These are phyloP conservation scores for Stemphylium beticola DNA, from an alignment of 2,329 filamentous ascomycete genomes.

Conservation along the genomic window DNA sequence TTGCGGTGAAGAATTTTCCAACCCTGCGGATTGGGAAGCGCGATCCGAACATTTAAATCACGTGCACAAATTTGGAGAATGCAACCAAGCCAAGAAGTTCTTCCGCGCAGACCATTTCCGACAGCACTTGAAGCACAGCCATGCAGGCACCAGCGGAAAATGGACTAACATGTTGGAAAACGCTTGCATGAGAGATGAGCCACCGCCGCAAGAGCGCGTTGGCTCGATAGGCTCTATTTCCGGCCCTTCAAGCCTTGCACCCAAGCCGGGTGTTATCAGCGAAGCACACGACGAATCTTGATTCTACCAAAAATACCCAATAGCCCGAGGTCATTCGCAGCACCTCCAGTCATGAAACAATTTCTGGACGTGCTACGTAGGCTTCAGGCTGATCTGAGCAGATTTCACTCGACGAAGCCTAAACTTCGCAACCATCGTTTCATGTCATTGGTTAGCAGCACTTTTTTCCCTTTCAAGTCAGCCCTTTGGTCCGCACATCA, in stretches of 20 bases:
- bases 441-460: constrained; percentile 3
- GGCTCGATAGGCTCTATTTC: constrained; percentile 42
- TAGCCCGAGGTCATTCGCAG: constrained; percentile 7
- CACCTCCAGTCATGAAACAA: not conserved
- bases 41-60: constrained; percentile 86
- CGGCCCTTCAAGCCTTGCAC: constrained; percentile 36
- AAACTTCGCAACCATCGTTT: constrained; percentile 1
- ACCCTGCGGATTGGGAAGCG: constrained; percentile 85
- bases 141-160: constrained; percentile 93
- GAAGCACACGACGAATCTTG: constrained; percentile 49
- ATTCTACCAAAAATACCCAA: constrained; percentile 9
- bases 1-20: constrained; percentile 91
- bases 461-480: constrained; percentile 1
- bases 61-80: constrained; percentile 95
- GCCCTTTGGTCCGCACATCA: not conserved
- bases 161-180: constrained; percentile 99
- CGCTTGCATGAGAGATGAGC: constrained; percentile 93
- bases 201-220: constrained; percentile 58
- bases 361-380: not conserved
- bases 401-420: constrained; percentile 2
- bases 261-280: constrained; percentile 47
- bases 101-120: constrained; percentile 97
- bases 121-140: constrained; percentile 97
- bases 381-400: constrained; percentile 3
- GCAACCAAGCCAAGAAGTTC: constrained; percentile 98